Evolutionary conservation across 2,329 filamentous ascomycete species (phyloP).

Genomic region (Lachnellula suecica): DNA sequence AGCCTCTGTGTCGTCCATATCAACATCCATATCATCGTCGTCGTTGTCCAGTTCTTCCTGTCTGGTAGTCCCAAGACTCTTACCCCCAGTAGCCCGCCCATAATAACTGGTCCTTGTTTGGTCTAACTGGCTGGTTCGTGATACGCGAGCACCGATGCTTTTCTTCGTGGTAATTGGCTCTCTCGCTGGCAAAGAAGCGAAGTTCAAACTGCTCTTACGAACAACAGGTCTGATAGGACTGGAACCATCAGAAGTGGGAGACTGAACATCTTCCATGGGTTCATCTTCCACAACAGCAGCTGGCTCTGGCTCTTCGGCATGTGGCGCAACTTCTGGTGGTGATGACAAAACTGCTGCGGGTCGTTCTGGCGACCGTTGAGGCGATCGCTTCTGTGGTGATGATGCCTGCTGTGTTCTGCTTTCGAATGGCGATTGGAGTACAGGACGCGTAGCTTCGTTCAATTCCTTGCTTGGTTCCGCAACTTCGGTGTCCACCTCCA

Average conservation of each 20-base stretch:
- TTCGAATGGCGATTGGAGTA: conserved; percentile 23
- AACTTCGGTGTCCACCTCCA: conserved; percentile 8
- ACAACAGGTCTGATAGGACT: conserved; percentile 74
- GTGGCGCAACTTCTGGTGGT: conserved; percentile 10
- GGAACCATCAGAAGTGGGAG: conserved; percentile 63
- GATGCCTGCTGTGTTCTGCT: conserved; percentile 9
- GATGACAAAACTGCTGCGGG: conserved; percentile 2
- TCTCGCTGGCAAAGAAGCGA: conserved; percentile 86
- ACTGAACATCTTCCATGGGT: conserved; percentile 49
- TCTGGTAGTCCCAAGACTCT: conserved; percentile 58
- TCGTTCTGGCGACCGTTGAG: conserved; percentile 15
- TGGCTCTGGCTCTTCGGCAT: conserved; percentile 17
- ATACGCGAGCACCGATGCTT: conserved; percentile 71
- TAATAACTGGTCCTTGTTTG: conserved; percentile 72
- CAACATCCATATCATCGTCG: conserved; percentile 41
- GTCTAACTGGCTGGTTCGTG: conserved; percentile 78
- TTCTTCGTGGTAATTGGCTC: conserved; percentile 85
- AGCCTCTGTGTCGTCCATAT: conserved; percentile 36
- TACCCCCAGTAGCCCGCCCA: conserved; percentile 70
- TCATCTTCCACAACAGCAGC: conserved; percentile 28
- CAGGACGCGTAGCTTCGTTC: conserved; percentile 1
- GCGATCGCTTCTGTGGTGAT: conserved; percentile 24
- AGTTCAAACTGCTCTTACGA: conserved; percentile 92
- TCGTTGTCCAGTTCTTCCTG: conserved; percentile 52
- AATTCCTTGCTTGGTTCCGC: background rate